Conservation (phyloP, 2,329 filamentous ascomycete species). For the Colletotrichum theobromicola region DNA sequence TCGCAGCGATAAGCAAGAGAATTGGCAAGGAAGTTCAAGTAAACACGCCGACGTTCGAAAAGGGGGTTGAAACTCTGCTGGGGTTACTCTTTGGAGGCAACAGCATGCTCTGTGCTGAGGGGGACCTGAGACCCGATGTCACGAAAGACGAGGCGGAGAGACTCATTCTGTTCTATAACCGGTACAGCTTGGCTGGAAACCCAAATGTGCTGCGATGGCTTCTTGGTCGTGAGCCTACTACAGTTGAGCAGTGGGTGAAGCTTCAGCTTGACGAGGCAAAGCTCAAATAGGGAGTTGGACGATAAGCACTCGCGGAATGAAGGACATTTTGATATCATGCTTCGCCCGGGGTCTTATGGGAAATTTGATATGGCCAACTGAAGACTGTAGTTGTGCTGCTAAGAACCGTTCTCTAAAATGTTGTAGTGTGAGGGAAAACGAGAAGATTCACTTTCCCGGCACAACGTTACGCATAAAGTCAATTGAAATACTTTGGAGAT, state of each 20-base stretch:
- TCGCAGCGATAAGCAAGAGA: background rate
- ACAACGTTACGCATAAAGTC: background rate
- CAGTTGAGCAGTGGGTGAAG: background rate
- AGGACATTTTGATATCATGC: background rate
- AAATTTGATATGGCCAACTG: background rate
- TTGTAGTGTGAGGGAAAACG: background rate
- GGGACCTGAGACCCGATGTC: background rate
- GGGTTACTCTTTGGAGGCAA: background rate
- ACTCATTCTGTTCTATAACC: background rate
- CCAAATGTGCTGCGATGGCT: background rate
- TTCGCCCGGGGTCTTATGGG: no score
- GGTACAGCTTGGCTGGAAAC: background rate
- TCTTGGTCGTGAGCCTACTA: background rate
- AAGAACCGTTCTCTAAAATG: background rate
- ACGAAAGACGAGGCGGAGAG: background rate
- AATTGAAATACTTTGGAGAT: background rate
- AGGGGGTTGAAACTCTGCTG: background rate
- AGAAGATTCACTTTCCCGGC: background rate
- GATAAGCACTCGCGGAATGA: background rate
- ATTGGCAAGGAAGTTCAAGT: background rate
- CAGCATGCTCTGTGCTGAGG: background rate
- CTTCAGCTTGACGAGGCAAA: background rate
- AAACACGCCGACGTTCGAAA: background rate
- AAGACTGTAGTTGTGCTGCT: background rate
- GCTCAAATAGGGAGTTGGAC: background rate